Conservation (phyloP, 169 alveolate genomes). For the Eimeria brunetti region DNA sequence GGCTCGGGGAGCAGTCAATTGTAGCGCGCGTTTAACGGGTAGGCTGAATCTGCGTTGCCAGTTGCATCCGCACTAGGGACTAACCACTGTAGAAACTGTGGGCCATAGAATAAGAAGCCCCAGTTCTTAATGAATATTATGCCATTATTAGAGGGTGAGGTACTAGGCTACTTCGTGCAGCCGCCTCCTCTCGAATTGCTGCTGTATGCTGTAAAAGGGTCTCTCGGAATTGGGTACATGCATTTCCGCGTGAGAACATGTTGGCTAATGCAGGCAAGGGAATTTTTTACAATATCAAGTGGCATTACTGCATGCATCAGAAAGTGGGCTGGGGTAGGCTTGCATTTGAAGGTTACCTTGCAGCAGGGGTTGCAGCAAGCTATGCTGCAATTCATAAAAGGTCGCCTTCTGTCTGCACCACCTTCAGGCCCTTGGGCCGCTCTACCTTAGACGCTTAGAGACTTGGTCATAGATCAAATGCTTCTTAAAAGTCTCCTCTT, state of each 20-base stretch:
- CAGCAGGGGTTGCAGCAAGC: not conserved
- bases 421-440: not conserved
- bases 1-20: not conserved
- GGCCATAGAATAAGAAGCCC: not conserved
- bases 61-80: not conserved
- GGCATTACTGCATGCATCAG: not conserved
- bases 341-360: not conserved
- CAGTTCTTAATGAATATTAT: not conserved
- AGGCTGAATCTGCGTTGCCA: not conserved
- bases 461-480: not conserved
- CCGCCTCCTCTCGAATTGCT: not conserved
- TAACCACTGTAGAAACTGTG: not conserved
- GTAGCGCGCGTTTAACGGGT: not conserved
- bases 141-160: not conserved
- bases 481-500: too few species aligned
- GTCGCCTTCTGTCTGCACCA: not conserved
- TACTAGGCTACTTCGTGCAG: not conserved
- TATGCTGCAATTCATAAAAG: not conserved
- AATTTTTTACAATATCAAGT: too few species aligned
- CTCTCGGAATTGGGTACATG: not conserved
- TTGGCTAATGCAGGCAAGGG: not conserved
- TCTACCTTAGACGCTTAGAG: not conserved
- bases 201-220: not conserved
- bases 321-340: not conserved
- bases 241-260: not conserved